Conservation (phyloP, 495 filamentous ascomycete genomes). For the Hypoxylon perforatum region DNA sequence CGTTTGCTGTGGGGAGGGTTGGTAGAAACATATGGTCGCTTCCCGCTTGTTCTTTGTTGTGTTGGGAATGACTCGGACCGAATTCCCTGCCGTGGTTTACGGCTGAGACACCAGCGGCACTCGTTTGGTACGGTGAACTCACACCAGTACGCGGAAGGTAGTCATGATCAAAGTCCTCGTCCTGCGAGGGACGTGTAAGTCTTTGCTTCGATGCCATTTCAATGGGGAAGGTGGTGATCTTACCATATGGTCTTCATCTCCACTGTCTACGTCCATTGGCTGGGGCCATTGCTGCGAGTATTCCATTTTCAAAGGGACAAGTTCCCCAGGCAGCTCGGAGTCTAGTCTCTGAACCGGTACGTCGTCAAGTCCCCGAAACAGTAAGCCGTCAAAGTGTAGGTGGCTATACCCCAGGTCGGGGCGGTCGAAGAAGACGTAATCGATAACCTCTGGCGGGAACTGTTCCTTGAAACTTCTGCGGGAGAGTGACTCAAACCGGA, state of each 20-base stretch:
- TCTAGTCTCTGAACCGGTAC: no score
- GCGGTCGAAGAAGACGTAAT: no score
- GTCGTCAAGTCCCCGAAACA: constrained; percentile 33
- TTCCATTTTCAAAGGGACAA: constrained; percentile 36
- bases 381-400: constrained; percentile 21
- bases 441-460: no score
- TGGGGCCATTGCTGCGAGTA: constrained; percentile 38
- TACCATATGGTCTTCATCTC: constrained; percentile 43
- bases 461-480: no score
- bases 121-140: constrained; percentile 43
- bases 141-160: constrained; percentile 19
- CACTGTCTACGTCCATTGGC: constrained; percentile 38
- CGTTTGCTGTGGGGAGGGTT: constrained; percentile 41
- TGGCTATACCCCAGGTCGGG: no score
- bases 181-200: constrained; percentile 38
- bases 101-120: constrained; percentile 45
- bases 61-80: constrained; percentile 45
- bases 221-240: constrained; percentile 20
- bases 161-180: constrained; percentile 31
- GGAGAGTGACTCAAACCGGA: constrained; percentile 39
- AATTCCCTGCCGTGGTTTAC: constrained; percentile 40
- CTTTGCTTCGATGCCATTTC: constrained; percentile 19
- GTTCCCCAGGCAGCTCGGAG: no score
- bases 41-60: constrained; percentile 39
- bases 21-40: constrained; percentile 43